These are phyloP conservation scores for Cladosporium sp. DNA, from an alignment of 2,329 filamentous ascomycete genomes.

Conservation along the genomic window DNA sequence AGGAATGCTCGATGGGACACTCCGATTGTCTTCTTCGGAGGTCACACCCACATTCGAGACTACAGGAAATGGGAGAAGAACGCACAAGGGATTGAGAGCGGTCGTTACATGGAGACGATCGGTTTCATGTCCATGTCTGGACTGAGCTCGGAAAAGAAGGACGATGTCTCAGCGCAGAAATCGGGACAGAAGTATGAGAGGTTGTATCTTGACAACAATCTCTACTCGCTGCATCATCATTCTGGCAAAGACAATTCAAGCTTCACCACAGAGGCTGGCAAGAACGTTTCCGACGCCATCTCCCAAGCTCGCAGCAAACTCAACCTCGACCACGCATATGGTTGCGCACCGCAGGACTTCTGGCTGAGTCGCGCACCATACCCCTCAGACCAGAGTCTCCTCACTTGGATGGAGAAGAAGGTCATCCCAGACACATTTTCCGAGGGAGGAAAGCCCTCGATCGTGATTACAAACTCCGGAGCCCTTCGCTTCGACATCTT, in stretches of 20 bases:
- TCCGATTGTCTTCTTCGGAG: slow-evolving; percentile 88
- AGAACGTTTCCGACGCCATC: slow-evolving; percentile 68
- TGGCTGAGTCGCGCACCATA: slow-evolving; percentile 82
- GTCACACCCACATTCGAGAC: slow-evolving; percentile 85
- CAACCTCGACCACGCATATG: slow-evolving; percentile 67
- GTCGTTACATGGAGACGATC: slow-evolving; percentile 91
- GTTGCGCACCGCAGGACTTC: slow-evolving; percentile 75
- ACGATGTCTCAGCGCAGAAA: slow-evolving; percentile 28
- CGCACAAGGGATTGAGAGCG: slow-evolving; percentile 77
- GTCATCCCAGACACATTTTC: slow-evolving; percentile 60
- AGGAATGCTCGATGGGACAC: slow-evolving; percentile 71
- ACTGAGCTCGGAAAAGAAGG: slow-evolving; percentile 40
- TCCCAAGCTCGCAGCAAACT: slow-evolving; percentile 64
- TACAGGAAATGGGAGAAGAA: slow-evolving; percentile 74
- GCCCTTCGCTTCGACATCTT: slow-evolving; percentile 95
- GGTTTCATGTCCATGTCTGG: slow-evolving; percentile 88
- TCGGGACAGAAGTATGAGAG: slow-evolving; percentile 61
- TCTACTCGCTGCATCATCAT: slow-evolving; percentile 79
- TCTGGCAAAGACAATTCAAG: slow-evolving; percentile 65
- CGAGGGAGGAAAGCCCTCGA: slow-evolving; percentile 49
- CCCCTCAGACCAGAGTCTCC: slow-evolving; percentile 69
- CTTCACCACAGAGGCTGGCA: slow-evolving; percentile 73
- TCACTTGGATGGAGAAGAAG: slow-evolving; percentile 71
- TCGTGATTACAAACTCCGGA: slow-evolving; percentile 84
- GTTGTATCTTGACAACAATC: slow-evolving; percentile 90